Evolutionary conservation across 371 early-diverging fungal genomes (phyloP), one percentile per base, ranked within the genome.

Genomic region (Mucor velutinosus): DNA sequence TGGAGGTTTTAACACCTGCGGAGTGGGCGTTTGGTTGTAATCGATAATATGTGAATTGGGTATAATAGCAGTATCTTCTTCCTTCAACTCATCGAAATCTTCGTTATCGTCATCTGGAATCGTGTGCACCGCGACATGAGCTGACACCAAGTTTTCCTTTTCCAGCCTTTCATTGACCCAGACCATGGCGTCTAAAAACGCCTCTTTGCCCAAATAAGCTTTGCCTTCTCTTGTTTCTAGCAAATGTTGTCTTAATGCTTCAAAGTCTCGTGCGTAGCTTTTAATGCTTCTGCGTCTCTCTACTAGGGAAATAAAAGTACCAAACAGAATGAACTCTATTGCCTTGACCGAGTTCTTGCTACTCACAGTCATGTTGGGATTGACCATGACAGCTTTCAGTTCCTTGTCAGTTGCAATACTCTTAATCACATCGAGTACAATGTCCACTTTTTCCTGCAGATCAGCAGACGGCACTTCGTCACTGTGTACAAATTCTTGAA

Each of bases 281-380:
- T 14, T 12, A 0, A 19, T 3, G 0, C 37, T 19, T 7, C 67
- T 49, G 2, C 12, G 7, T 14, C 58, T 21, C 0, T 45, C 3
- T 0, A 58, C 41, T 0, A 39, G 17, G 14, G 39, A 25, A 3
- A 67, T 33, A 45, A 29, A 67, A 0, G 2, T 47, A 10, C 57
- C 15, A 30, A 67, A 67, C 2, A 21, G 10, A 0, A 67, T 25
- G 14, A 62, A 45, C n/a, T 67, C 67, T 2, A 64, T 41, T 10
- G 41, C 27, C 32, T 47, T 69, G 37, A 58, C 27, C 0, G n/a
- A 3, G 23, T 32, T 29, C 7, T 35, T 17, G 7, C 1, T 10
- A 3, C 27, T 37, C 11, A 47, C 21, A 10, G 19, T 6, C 11
- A 17, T 41, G 0, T 23, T 23, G 2, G 58, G 30, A 29, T 57